Percentiles rank a stretch among this genome's conserved stretches.
Conservation (phyloP, 495 filamentous ascomycete genomes). For the Penicillium fimorum region DNA sequence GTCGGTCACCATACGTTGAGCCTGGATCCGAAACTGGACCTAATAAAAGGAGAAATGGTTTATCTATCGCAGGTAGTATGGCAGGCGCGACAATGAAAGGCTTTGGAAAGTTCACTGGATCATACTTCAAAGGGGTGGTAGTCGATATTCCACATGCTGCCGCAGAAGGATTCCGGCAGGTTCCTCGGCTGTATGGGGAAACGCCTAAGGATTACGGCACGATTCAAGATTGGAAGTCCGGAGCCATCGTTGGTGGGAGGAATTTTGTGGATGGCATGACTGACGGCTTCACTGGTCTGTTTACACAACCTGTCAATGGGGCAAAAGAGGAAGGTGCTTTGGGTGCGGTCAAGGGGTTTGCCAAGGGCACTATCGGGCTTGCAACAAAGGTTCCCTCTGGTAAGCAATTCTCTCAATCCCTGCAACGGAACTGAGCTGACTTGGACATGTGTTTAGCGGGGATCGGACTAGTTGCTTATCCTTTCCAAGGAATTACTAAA, state of each 20-base stretch:
- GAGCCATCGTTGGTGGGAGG: slow-evolving; percentile 35
- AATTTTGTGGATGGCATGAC: slow-evolving; percentile 72
- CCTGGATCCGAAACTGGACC: slow-evolving; percentile 14
- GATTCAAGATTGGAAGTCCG: slow-evolving; percentile 39
- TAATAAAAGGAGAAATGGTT: not conserved
- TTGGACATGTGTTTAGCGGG: not conserved
- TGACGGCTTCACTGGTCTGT: slow-evolving; percentile 69
- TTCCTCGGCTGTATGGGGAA: slow-evolving; percentile 72
- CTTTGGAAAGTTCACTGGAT: slow-evolving; percentile 32
- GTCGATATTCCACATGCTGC: slow-evolving; percentile 73
- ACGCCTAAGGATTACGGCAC: slow-evolving; percentile 40
- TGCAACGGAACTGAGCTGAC: not conserved
- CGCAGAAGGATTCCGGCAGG: slow-evolving; percentile 80
- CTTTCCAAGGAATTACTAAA: slow-evolving; percentile 15
- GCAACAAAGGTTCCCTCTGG: slow-evolving; percentile 56
- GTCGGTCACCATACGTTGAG: not conserved
- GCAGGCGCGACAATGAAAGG: slow-evolving; percentile 30
- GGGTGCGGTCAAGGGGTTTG: slow-evolving; percentile 58
- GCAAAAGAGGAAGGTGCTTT: slow-evolving; percentile 55
- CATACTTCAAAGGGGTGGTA: slow-evolving; percentile 30
- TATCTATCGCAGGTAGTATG: slow-evolving; percentile 23
- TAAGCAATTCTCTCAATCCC: slow-evolving; percentile 6
- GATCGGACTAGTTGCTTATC: slow-evolving; percentile 16
- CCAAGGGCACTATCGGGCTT: slow-evolving; percentile 70
- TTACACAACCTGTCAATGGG: slow-evolving; percentile 62